Percentiles rank a stretch among this genome's conserved stretches.
Evolutionary conservation across 2,329 filamentous ascomycete species (phyloP).

Genomic region (Scedosporium apiospermum): DNA sequence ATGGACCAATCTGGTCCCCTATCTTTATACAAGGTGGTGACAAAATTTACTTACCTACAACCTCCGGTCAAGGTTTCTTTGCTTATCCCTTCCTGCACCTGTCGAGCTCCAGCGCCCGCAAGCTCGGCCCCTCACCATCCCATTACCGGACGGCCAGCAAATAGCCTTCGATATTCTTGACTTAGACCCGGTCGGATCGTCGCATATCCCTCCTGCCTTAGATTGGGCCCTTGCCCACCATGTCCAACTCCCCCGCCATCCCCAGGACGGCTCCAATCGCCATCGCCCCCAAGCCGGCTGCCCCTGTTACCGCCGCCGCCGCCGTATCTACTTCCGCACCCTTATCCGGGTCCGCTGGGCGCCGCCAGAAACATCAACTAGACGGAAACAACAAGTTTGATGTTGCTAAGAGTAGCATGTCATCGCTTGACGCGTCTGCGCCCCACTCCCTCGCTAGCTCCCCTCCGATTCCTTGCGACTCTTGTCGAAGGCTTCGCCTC

Average conservation of each 20-base stretch:
- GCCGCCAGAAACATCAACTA: constrained; percentile 22
- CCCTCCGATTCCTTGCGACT: constrained; percentile 54
- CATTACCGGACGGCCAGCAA: background rate
- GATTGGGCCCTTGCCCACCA: constrained; percentile 24
- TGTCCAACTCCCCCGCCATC: constrained; percentile 46
- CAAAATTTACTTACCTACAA: constrained; percentile 5
- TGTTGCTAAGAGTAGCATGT: constrained; percentile 38
- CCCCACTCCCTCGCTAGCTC: constrained; percentile 26
- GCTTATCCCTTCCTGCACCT: constrained; percentile 13
- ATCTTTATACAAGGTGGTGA: constrained; percentile 7
- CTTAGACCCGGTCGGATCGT: background rate
- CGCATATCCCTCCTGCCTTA: constrained; percentile 17
- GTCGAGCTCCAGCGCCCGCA: constrained; percentile 19
- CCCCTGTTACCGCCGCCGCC: background rate
- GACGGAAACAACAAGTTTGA: constrained; percentile 38
- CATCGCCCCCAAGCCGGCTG: constrained; percentile 51
- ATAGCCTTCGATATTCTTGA: constrained; percentile 13
- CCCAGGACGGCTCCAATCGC: constrained; percentile 55
- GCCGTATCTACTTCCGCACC: background rate
- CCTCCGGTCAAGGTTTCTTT: constrained; percentile 10
- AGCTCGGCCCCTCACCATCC: constrained; percentile 8
- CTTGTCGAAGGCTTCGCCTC: constrained; percentile 63
- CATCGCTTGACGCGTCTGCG: constrained; percentile 4
- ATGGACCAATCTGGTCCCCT: background rate
- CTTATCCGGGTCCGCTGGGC: constrained; percentile 7